Evolutionary conservation across 192 early-diverging fungal genomes (phyloP).

Genomic region (Podila verticillata): DNA sequence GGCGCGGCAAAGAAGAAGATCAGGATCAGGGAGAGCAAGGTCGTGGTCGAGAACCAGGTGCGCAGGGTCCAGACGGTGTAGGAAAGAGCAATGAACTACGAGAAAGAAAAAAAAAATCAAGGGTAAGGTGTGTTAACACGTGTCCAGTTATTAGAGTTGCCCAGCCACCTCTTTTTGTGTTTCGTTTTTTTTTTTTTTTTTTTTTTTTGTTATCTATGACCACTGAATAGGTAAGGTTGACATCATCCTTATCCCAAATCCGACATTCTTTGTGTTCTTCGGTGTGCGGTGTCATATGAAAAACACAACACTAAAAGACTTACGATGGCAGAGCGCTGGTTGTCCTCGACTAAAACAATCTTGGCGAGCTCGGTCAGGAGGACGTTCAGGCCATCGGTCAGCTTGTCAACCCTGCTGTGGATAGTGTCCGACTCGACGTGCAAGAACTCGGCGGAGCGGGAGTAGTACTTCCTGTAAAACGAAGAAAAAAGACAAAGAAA

Average conservation of each 20-base stretch:
- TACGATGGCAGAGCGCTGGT: conserved; percentile 43
- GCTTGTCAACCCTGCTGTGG: conserved; percentile 27
- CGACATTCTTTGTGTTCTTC: too few species aligned
- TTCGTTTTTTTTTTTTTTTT: too few species aligned
- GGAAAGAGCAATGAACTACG: conserved; percentile 41
- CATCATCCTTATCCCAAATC: too few species aligned
- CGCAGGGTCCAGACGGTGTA: conserved; percentile 48
- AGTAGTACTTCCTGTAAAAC: conserved; percentile 39
- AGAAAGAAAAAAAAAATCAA: not conserved
- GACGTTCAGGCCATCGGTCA: conserved; percentile 47
- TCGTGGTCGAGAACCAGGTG: conserved; percentile 47
- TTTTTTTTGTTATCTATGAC: too few species aligned
- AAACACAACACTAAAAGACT: not conserved
- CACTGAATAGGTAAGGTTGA: too few species aligned
- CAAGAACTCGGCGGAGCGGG: conserved; percentile 36
- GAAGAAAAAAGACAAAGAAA: not conserved
- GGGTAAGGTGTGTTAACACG: not conserved
- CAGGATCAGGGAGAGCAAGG: conserved; percentile 26
- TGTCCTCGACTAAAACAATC: conserved; percentile 39
- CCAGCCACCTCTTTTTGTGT: not conserved
- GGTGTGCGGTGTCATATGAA: too few species aligned
- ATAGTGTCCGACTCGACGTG: conserved; percentile 28
- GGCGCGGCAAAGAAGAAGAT: conserved; percentile 35
- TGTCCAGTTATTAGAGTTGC: not conserved
- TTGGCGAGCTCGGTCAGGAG: conserved; percentile 45